A percentile compares a stretch with the other conserved stretches of the same genome.
Evolutionary conservation across 176 grass and related monocot species (phyloP).

Genomic region (Panicum miliaceum): DNA sequence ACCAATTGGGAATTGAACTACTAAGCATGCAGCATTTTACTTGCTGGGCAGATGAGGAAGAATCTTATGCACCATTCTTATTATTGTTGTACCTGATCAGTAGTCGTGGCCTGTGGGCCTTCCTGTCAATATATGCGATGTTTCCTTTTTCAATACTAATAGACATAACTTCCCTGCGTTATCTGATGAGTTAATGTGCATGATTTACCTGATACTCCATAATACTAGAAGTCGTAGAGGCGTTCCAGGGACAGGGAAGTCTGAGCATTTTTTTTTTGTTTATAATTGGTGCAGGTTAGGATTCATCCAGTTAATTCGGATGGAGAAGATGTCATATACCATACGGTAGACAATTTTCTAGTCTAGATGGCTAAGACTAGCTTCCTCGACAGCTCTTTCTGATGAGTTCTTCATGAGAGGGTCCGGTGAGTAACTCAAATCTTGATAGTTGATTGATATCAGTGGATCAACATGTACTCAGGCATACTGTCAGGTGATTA

Average conservation of each 20-base stretch:
- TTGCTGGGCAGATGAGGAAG: not conserved
- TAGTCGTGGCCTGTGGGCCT: not conserved
- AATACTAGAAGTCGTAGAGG: not conserved
- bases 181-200: not conserved
- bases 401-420: not conserved
- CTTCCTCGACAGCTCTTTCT: not conserved
- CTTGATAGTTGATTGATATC: conserved; percentile 17
- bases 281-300: conserved; percentile 67
- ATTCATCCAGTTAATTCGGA: conserved; percentile 70
- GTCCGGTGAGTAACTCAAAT: not conserved
- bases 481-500: not conserved
- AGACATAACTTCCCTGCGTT: not conserved
- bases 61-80: not conserved
- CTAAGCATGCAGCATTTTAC: not conserved
- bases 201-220: not conserved
- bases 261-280: not conserved
- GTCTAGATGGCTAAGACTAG: conserved; percentile 53
- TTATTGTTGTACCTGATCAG: not conserved
- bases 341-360: conserved; percentile 96
- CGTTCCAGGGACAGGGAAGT: not conserved
- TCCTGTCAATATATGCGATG: not conserved
- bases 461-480: not conserved
- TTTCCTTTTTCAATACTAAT: not conserved
- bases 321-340: conserved; percentile 85
- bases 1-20: not conserved